Base-by-base conservation (phyloP, 139 green algal species). In the Ostreobium quekettii region DNA sequence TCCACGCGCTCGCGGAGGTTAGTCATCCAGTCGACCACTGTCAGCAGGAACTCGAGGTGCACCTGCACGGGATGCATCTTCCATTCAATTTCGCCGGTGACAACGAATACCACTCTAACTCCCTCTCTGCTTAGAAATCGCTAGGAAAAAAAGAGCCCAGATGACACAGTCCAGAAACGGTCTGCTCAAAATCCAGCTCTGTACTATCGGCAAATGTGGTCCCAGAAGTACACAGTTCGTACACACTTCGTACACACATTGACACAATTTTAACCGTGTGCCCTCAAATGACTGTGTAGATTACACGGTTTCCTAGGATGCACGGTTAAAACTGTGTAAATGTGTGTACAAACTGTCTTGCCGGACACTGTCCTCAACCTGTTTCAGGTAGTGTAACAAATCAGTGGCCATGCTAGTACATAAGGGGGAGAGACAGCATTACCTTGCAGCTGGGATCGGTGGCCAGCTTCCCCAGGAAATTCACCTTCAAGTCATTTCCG, bases 401-500 rank as follows among this genome's bases (percentile, higher is more conserved):
- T 11, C 26, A 47, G 39, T 22, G 2, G 22, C 46, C 36, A 32
- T 68, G 19, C 5, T 39, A 5, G 35, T 56, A 32, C 48, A 71
- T 47, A 48, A 3, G 3, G n/a, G 7, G 22, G 8, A 36, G 66
- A 32, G 1, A 42, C 42, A 64, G 46, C 61, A 37, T 42, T 46
- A 47, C 22, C 32, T 48, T 47, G 7, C 19, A 60, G 57, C 36
- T 47, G 11, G 70, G 61, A 66, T 91, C 85, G 19, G 72, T 75
- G 2, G 81, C 74, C 48, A 91, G 83, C 74, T 86, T 86, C 32
- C 80, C 85, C 35, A 75, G 84, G 67, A 83, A 91, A 77, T 91
- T 91, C 37, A 88, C 75, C 64, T 87, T 87, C 26, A 85, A 66
- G 73, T 90, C 82, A 30, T 83, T 76, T 0, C 76, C 82, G 48